These are phyloP conservation scores for Euphorbia schlechtendalii DNA, from an alignment of 441 rosid species.

Conservation along the genomic window DNA sequence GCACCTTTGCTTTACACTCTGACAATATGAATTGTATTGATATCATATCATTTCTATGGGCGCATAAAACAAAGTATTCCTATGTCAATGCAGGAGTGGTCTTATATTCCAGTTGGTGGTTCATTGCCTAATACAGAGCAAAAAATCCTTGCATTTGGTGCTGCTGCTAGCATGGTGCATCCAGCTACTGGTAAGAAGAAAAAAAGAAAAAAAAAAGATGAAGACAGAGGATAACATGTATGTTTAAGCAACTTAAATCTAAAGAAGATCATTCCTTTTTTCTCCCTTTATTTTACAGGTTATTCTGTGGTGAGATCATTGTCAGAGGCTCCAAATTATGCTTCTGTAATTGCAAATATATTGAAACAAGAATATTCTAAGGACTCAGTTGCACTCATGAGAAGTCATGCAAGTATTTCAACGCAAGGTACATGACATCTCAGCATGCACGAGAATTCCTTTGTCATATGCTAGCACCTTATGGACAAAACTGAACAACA, in stretches of 20 bases:
- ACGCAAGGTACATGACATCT: constrained; percentile 58
- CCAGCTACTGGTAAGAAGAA: constrained; percentile 73
- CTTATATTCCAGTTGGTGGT: constrained; percentile 97
- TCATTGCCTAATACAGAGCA: constrained; percentile 91
- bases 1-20: neutral
- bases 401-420: constrained; percentile 47
- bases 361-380: constrained; percentile 36
- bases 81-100: constrained; percentile 73
- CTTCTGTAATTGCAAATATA: constrained; percentile 72
- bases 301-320: constrained; percentile 93
- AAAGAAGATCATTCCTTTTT: constrained; percentile 13
- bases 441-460: neutral
- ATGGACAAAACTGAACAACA: neutral
- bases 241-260: constrained; percentile 15
- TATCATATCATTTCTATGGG: constrained; percentile 8
- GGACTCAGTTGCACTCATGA: constrained; percentile 23
- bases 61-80: constrained; percentile 2
- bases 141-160: constrained; percentile 93
- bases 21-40: constrained; percentile 1
- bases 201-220: too few species aligned
- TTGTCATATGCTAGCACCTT: neutral
- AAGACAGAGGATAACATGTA: constrained; percentile 11
- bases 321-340: constrained; percentile 94
- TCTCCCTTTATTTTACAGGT: constrained; percentile 37
- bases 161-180: constrained; percentile 98